Evolutionary conservation across 2,329 filamentous ascomycete genomes (phyloP).

Genomic region (Claviceps fusiformis): DNA sequence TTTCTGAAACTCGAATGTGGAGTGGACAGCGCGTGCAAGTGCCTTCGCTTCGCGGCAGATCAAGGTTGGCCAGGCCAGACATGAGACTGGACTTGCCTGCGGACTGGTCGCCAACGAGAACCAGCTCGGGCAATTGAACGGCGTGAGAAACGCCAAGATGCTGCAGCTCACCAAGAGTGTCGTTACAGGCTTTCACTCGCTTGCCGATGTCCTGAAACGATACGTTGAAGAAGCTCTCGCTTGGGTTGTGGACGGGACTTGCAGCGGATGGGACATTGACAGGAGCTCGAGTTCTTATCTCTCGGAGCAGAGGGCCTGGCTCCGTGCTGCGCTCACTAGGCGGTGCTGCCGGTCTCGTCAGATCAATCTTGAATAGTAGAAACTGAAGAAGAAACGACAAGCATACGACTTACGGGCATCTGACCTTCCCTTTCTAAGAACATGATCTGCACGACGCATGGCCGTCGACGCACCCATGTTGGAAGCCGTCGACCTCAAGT

Average conservation of each 20-base stretch:
- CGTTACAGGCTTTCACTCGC: constrained; percentile 51
- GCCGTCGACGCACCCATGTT: constrained; percentile 10
- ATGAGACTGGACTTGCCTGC: constrained; percentile 64
- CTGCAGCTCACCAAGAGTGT: constrained; percentile 54
- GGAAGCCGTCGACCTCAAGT: constrained; percentile 4
- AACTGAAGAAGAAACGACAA: not conserved
- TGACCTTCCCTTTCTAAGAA: constrained; percentile 19
- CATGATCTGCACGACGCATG: constrained; percentile 9
- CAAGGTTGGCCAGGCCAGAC: constrained; percentile 55
- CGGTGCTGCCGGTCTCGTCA: constrained; percentile 16
- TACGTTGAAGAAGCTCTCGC: constrained; percentile 28
- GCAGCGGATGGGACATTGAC: constrained; percentile 2
- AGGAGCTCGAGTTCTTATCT: constrained; percentile 20
- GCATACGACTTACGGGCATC: constrained; percentile 23
- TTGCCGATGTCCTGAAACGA: constrained; percentile 42
- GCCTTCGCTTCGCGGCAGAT: constrained; percentile 54
- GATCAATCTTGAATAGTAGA: not conserved
- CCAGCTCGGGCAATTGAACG: constrained; percentile 61
- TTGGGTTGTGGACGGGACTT: constrained; percentile 11
- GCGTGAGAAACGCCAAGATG: constrained; percentile 59
- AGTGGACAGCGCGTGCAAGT: constrained; percentile 73
- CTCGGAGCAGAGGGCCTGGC: constrained; percentile 24
- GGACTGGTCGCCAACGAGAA: constrained; percentile 73
- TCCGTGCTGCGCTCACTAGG: constrained; percentile 23
- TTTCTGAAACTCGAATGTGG: constrained; percentile 56